Evolutionary conservation across 306 rosid genomes (phyloP).

Genomic region (Casuarina cunninghamiana): DNA sequence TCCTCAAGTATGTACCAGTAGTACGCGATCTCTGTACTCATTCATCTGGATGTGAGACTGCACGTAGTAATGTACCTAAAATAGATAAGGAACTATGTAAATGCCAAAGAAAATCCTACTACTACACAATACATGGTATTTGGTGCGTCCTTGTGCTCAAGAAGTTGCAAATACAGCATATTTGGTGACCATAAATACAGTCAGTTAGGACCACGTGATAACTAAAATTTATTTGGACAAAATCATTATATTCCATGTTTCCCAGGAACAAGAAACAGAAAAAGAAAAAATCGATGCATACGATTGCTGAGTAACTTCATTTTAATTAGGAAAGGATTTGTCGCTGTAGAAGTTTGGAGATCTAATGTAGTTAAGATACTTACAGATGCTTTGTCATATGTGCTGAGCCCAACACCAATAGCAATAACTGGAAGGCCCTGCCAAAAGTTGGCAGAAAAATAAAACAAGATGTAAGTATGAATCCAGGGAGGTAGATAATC

Average conservation of each 20-base stretch:
- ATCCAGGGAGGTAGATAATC: not conserved
- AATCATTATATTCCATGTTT: conserved; percentile 6
- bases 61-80: conserved; percentile 82
- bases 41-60: conserved; percentile 95
- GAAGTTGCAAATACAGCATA: not conserved
- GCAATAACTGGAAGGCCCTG: conserved; percentile 93
- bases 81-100: conserved; percentile 10
- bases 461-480: conserved; percentile 14
- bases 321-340: not conserved
- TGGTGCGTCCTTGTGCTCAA: not conserved
- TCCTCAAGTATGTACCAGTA: conserved; percentile 56
- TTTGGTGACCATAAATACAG: not conserved
- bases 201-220: conserved; percentile 15
- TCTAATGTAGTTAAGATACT: conserved; percentile 37
- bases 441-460: conserved; percentile 24
- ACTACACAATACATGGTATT: not conserved
- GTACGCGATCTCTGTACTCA: conserved; percentile 87
- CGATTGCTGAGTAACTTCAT: not conserved
- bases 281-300: not conserved
- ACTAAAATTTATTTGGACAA: conserved; percentile 6
- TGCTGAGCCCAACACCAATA: conserved; percentile 89
- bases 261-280: conserved; percentile 6
- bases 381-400: conserved; percentile 94
- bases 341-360: conserved; percentile 8
- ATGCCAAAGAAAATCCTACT: not conserved